Conservation (phyloP, 371 early-diverging fungal genomes). For the Mucor lusitanicus region DNA sequence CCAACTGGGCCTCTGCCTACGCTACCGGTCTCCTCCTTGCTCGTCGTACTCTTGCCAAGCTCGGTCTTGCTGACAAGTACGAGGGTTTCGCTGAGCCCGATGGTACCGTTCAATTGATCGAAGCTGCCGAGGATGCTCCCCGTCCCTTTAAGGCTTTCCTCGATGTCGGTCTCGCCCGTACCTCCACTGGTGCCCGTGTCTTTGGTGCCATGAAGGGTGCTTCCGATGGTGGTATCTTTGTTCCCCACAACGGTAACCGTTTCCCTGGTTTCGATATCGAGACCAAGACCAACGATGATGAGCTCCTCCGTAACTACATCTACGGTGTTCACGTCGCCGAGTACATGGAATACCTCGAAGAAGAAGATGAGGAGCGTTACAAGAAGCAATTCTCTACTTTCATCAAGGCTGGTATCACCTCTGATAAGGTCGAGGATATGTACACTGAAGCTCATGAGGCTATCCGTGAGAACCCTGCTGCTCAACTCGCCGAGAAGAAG, state of each 20-base stretch:
- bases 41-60: slow-evolving; percentile 95
- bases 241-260: slow-evolving; percentile 98
- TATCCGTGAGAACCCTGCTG: slow-evolving; percentile 91
- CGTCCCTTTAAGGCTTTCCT: slow-evolving; percentile 99
- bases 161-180: slow-evolving; percentile 98
- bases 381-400: slow-evolving; percentile 97
- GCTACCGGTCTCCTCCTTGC: slow-evolving; percentile 98
- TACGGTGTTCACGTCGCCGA: slow-evolving; percentile 98
- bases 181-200: slow-evolving; percentile 99
- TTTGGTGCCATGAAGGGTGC: slow-evolving; percentile 99
- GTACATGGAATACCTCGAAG: slow-evolving; percentile 98
- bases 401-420: slow-evolving; percentile 89
- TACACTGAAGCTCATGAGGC: slow-evolving; percentile 94
- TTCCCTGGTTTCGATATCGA: slow-evolving; percentile 98
- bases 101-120: slow-evolving; percentile 91
- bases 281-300: slow-evolving; percentile 93
- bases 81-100: slow-evolving; percentile 94
- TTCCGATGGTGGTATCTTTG: slow-evolving; percentile 98
- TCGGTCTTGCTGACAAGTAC: slow-evolving; percentile 95
- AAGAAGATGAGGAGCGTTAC: slow-evolving; percentile 98
- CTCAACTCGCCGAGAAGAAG: slow-evolving; percentile 76
- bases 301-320: slow-evolving; percentile 97
- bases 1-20: slow-evolving; percentile 99
- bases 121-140: slow-evolving; percentile 93
- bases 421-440: slow-evolving; percentile 96